These are phyloP conservation scores for Ceriops tagal DNA, from an alignment of 345 rosid genomes.

Conservation along the genomic window DNA sequence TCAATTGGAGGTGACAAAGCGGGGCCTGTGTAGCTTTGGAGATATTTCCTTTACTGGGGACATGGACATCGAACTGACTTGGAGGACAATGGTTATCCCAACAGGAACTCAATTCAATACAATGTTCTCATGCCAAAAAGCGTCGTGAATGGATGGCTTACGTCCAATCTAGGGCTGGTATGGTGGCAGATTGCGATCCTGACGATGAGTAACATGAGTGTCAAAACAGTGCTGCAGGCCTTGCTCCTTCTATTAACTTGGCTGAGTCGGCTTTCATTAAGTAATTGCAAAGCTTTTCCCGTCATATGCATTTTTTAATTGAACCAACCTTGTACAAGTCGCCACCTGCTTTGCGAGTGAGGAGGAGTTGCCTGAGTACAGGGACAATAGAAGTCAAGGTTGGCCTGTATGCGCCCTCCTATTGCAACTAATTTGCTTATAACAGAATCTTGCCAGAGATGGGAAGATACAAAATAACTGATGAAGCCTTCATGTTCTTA, in stretches of 20 bases:
- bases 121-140: constrained; percentile 44
- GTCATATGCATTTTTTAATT: too few relatives aligned
- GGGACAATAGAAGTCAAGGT: too few relatives aligned
- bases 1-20: constrained; percentile 58
- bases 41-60: constrained; percentile 72
- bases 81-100: constrained; percentile 78
- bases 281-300: constrained; percentile 6
- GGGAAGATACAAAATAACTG: too few relatives aligned
- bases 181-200: constrained; percentile 79
- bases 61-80: constrained; percentile 81
- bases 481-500: too few relatives aligned
- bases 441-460: too few relatives aligned
- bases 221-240: constrained; percentile 74
- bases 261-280: constrained; percentile 70
- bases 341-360: too few relatives aligned
- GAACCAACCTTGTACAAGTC: too few relatives aligned
- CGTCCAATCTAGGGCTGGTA: constrained; percentile 82
- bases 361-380: too few relatives aligned
- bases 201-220: constrained; percentile 72
- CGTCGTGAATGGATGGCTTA: constrained; percentile 81
- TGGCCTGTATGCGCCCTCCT: too few relatives aligned
- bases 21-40: constrained; percentile 88
- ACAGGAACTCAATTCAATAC: constrained; percentile 59
- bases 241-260: constrained; percentile 82
- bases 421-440: too few relatives aligned